Evolutionary conservation across 768 basidiomycete species (phyloP).

Genomic region (Mycena galericulata): DNA sequence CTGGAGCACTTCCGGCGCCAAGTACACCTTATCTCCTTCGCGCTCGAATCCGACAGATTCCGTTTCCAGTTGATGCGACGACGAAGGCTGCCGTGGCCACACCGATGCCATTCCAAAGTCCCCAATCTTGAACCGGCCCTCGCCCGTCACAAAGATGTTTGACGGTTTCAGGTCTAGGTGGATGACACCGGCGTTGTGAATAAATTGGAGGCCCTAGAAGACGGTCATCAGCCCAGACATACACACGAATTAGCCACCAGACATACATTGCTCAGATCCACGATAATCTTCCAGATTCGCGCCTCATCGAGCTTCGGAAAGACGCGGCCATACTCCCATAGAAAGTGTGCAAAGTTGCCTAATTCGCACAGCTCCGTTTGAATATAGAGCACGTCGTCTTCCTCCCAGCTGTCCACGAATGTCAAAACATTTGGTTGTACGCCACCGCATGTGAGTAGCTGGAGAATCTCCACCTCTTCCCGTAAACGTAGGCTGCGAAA

Average conservation of each 20-base stretch:
- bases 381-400: constrained; percentile 88
- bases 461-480: constrained; percentile 94
- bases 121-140: constrained; percentile 94
- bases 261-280: constrained; percentile 86
- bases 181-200: constrained; percentile 89
- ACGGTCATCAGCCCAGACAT: constrained; percentile 43
- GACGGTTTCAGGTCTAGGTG: constrained; percentile 98
- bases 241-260: constrained; percentile 43
- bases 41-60: constrained; percentile 79
- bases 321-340: constrained; percentile 89
- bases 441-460: constrained; percentile 69
- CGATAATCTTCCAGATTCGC: constrained; percentile 95
- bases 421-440: constrained; percentile 86
- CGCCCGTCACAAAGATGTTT: constrained; percentile 91
- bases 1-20: constrained; percentile 95
- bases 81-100: constrained; percentile 72
- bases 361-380: constrained; percentile 94
- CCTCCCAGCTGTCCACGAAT: constrained; percentile 97
- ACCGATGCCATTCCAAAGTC: constrained; percentile 99
- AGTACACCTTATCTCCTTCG: constrained; percentile 97
- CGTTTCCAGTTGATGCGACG: constrained; percentile 41
- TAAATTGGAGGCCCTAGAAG: constrained; percentile 83
- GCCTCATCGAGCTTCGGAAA: constrained; percentile 92
- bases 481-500: constrained; percentile 79
- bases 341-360: constrained; percentile 91